Evolutionary conservation across 1,284 basidiomycete species (phyloP).

Genomic region (Pisolithus thermaeus): DNA sequence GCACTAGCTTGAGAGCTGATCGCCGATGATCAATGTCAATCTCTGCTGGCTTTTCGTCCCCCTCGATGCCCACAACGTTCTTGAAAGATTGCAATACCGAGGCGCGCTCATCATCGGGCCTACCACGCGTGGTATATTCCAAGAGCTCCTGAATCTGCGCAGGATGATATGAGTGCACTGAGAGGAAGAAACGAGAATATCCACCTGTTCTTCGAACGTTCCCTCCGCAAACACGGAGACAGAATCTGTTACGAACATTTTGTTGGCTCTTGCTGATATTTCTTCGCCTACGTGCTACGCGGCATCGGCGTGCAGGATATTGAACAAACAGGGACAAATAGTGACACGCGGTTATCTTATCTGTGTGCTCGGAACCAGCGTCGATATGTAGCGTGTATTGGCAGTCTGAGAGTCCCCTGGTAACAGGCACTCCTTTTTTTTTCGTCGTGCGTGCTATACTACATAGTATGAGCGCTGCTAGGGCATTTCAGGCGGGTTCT

Average conservation of each 20-base stretch:
- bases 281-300: conserved; percentile 2
- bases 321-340: conserved; percentile 15
- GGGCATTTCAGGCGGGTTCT: too few species aligned
- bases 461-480: too few species aligned
- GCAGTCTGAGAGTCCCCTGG: too few species aligned
- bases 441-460: too few species aligned
- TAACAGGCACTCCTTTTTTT: too few species aligned
- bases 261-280: conserved; percentile 5
- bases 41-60: conserved; percentile 47
- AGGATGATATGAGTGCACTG: conserved; percentile 3
- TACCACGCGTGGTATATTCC: conserved; percentile 65
- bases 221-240: conserved; percentile 85
- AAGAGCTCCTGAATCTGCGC: conserved; percentile 73
- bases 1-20: conserved; percentile 51
- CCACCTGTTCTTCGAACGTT: conserved; percentile 82
- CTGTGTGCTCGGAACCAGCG: background rate
- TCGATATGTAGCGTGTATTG: too few species aligned
- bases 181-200: conserved; percentile 1
- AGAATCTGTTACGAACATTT: conserved; percentile 47
- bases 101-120: conserved; percentile 63
- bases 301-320: background rate
- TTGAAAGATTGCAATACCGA: conserved; percentile 64
- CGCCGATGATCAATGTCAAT: conserved; percentile 49
- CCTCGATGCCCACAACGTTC: conserved; percentile 49
- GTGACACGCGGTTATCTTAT: conserved; percentile 4